Percentiles rank a stretch among this genome's conserved stretches.
Conservation (phyloP, 164 flowering plant species). For the Aristolochia contorta region DNA sequence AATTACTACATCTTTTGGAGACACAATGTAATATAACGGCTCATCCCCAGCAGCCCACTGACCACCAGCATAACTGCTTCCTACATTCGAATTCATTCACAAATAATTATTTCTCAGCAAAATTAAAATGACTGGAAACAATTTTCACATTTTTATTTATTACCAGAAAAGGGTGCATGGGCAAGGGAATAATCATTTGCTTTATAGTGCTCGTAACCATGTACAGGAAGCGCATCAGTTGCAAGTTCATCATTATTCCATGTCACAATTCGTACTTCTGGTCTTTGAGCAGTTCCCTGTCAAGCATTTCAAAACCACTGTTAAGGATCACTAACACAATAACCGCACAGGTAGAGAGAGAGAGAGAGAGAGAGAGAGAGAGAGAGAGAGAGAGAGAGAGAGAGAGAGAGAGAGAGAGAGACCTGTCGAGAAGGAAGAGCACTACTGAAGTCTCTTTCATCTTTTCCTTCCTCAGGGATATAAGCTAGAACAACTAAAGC, state of each 20-base stretch:
- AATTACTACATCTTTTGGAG: conserved; percentile 94
- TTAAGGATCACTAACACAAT: too few relatives aligned
- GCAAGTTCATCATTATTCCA: conserved; percentile 98
- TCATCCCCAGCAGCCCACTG: conserved; percentile 99
- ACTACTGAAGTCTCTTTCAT: conserved; percentile 70
- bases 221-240: conserved; percentile 92
- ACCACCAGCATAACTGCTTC: conserved; percentile 96
- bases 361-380: not conserved
- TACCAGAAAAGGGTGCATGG: conserved; percentile 94
- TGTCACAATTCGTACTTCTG: conserved; percentile 84
- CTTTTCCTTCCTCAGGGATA: conserved; percentile 80
- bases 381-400: not conserved
- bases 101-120: conserved; percentile 1
- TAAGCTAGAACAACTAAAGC: conserved; percentile 91
- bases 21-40: conserved; percentile 88
- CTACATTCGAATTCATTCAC: conserved; percentile 31
- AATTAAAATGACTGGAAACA: not conserved
- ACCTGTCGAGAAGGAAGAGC: conserved; percentile 57
- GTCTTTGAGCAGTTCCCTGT: conserved; percentile 97
- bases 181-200: conserved; percentile 94
- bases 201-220: conserved; percentile 98
- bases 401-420: not conserved
- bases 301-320: not conserved
- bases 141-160: not conserved
- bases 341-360: not conserved